Base-by-base conservation (phyloP, 164 flowering plant genomes). In the Echeveria elegans region DNA sequence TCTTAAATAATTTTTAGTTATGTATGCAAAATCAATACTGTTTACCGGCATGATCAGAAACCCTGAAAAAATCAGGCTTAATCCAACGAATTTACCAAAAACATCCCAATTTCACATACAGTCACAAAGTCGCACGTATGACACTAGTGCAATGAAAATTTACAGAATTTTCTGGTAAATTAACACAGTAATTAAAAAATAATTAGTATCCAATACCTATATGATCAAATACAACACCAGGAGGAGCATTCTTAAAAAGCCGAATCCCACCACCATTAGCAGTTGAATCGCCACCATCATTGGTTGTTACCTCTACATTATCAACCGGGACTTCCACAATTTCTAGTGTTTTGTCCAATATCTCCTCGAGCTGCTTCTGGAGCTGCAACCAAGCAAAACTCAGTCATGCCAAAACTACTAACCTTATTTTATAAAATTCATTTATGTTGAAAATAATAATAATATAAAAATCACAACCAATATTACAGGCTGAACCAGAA, bases 191-290 rank as follows among this genome's bases (percentile, higher is more conserved):
- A 6, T 6, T n/a, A 45, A 8, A 29, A 45, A 47, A 30, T 6
- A 14, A 29, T 26, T 4, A 18, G 15, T 16, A 14, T 7, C 21
- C 32, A 32, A 47, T 72, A 90, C 97, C 89, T 58, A 61, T 18
- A 48, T 75, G 84, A 77, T 91, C 90, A 74, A 93, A 85, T 32
- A 83, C 78, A 69, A 89, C 83, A 34, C 99, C 97, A 29, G 40
- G 78, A 2, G 90, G 88, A 45, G 97, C 86, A 71, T 69, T 50
- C 64, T 77, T 85, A 74, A 95, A 95, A 61, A 95, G 73, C 32
- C 83, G 82, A 68, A 95, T 70, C 28, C 90, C 89, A 69, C 72
- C 81, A 66, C 80, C 94, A 65, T 70, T 41, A 36, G 37, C 48
- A 32, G 10, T 14, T 11, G 66, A 58, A 65, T 67, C 81, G 26